Evolutionary conservation across 352 stramenopile genomes (phyloP).

Genomic region (Pythium brachiatum): DNA sequence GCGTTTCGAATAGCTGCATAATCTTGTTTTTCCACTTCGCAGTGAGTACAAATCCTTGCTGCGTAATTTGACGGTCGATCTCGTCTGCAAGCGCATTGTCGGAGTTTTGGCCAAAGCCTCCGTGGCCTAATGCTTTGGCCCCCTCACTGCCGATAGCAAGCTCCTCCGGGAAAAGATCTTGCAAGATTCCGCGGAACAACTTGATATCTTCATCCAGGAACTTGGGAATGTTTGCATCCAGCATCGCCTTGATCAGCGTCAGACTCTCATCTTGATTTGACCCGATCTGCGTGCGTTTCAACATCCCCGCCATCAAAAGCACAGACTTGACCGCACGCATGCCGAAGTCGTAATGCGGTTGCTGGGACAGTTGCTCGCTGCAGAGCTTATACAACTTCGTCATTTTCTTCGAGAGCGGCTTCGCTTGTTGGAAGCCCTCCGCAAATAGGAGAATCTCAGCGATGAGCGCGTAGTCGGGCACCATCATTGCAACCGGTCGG

Average conservation of each 20-base stretch:
- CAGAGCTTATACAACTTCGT: slow-evolving; percentile 83
- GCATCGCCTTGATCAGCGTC: slow-evolving; percentile 94
- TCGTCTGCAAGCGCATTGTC: slow-evolving; percentile 27
- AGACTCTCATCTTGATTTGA: slow-evolving; percentile 44
- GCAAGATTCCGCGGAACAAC: slow-evolving; percentile 88
- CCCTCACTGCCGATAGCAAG: slow-evolving; percentile 6
- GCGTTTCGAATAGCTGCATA: slow-evolving; percentile 90
- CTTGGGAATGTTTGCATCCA: slow-evolving; percentile 91
- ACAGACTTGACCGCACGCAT: slow-evolving; percentile 86
- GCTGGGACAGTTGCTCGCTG: slow-evolving; percentile 81
- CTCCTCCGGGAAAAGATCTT: slow-evolving; percentile 81
- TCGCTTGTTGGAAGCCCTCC: slow-evolving; percentile 72
- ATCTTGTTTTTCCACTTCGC: slow-evolving; percentile 84
- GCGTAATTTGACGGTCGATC: slow-evolving; percentile 68
- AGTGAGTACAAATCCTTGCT: slow-evolving; percentile 57
- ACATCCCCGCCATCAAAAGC: slow-evolving; percentile 67
- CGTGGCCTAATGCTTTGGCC: background rate
- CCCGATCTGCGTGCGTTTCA: slow-evolving; percentile 41
- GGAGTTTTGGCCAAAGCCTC: background rate
- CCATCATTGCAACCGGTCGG: slow-evolving; percentile 87
- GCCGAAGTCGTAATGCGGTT: slow-evolving; percentile 88
- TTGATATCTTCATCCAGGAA: slow-evolving; percentile 86
- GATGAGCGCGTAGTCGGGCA: slow-evolving; percentile 84
- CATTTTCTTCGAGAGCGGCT: slow-evolving; percentile 62
- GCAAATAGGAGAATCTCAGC: slow-evolving; percentile 82